These are phyloP conservation scores for Pythium vanterpoolii DNA, from an alignment of 352 stramenopile species.

Conservation along the genomic window DNA sequence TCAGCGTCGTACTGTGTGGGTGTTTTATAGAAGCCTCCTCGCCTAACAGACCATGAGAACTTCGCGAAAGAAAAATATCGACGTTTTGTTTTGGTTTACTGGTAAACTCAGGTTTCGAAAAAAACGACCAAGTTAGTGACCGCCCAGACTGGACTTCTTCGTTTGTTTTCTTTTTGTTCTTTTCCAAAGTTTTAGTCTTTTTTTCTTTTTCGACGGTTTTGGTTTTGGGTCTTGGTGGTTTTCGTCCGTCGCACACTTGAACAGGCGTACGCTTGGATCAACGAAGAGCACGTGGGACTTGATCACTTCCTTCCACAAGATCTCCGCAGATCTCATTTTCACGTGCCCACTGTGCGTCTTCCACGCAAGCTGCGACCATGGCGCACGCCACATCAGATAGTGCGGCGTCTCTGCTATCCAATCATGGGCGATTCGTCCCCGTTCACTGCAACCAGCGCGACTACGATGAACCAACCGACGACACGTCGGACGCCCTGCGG, in stretches of 20 bases:
- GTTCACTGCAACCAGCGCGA: conserved; percentile 7
- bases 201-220: conserved; percentile 4
- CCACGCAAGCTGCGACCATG: not conserved
- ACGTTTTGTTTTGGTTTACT: not conserved
- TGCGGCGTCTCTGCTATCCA: not conserved
- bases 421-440: not conserved
- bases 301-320: not conserved
- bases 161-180: not conserved
- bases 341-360: not conserved
- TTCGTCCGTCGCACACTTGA: not conserved
- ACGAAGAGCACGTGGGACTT: not conserved
- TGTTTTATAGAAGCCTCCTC: conserved; percentile 6
- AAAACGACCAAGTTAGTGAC: not conserved
- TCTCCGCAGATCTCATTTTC: not conserved
- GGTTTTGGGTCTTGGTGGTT: conserved; percentile 1
- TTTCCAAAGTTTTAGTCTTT: too few relatives aligned
- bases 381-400: not conserved
- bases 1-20: conserved; percentile 1
- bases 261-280: conserved; percentile 8
- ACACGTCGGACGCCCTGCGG: conserved; percentile 2
- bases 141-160: too few relatives aligned
- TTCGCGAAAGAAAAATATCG: conserved; percentile 8
- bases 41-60: not conserved
- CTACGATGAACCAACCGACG: not conserved
- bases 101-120: not conserved